Conservation (phyloP, 140 eudicot genomes). For the Stevia rebaudiana region DNA sequence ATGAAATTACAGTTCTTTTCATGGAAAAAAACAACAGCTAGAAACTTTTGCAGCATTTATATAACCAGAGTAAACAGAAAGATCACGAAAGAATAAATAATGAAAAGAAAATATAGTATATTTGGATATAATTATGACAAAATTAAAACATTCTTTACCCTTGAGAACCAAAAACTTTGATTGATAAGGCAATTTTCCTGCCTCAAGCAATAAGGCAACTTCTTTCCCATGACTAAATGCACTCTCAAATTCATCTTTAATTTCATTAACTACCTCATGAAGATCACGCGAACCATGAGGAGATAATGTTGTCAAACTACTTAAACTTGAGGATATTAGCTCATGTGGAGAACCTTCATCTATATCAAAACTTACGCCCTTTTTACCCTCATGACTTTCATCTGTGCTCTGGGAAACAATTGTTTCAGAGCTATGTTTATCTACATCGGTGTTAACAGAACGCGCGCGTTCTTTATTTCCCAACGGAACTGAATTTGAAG, state of each 20-base stretch:
- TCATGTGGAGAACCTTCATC: slow-evolving; percentile 62
- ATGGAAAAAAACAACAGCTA: not conserved
- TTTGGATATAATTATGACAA: slow-evolving; percentile 11
- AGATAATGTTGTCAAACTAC: slow-evolving; percentile 68
- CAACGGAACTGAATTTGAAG: slow-evolving; percentile 21
- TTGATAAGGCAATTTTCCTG: slow-evolving; percentile 78
- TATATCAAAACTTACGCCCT: slow-evolving; percentile 67
- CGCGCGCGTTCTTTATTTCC: slow-evolving; percentile 20
- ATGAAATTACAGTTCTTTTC: not conserved
- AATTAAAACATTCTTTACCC: slow-evolving; percentile 43
- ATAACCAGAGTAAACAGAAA: not conserved
- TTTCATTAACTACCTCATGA: slow-evolving; percentile 77
- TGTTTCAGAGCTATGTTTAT: slow-evolving; percentile 48
- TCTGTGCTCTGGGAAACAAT: slow-evolving; percentile 42
- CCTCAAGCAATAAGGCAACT: slow-evolving; percentile 90
- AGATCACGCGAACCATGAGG: slow-evolving; percentile 80
- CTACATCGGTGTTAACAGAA: slow-evolving; percentile 40
- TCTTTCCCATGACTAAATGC: slow-evolving; percentile 81
- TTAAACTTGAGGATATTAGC: slow-evolving; percentile 52
- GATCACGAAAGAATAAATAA: not conserved
- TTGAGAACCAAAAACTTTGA: slow-evolving; percentile 51
- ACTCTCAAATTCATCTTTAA: slow-evolving; percentile 67
- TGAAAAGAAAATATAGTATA: slow-evolving; percentile 8
- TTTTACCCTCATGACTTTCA: slow-evolving; percentile 48
- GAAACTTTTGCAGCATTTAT: not conserved